A percentile compares a stretch with the other conserved stretches of the same genome.
These are phyloP conservation scores for Cyclotella atomus DNA, from an alignment of 108 stramenopile species.

Conservation along the genomic window DNA sequence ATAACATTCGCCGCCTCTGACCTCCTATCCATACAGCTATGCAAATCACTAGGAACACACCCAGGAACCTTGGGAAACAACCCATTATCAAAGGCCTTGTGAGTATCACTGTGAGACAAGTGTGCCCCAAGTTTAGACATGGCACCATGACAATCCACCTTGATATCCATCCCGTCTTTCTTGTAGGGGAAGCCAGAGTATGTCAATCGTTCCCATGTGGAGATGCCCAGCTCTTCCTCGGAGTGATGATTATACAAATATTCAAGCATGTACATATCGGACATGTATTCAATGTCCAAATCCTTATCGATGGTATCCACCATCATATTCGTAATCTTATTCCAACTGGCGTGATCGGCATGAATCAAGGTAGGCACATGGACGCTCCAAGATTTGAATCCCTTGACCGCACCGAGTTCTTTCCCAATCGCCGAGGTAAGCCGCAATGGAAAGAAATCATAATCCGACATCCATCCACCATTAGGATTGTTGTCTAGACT, in stretches of 20 bases:
- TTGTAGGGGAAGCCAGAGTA: constrained; percentile 10
- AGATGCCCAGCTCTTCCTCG: constrained; percentile 16
- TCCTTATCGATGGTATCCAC: constrained; percentile 14
- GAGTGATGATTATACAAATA: constrained; percentile 2
- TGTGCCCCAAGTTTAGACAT: constrained; percentile 11
- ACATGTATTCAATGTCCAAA: background rate
- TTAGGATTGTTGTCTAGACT: background rate
- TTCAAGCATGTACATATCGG: constrained; percentile 23
- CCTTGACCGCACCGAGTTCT: background rate
- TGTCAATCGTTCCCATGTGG: constrained; percentile 5
- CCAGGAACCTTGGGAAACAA: background rate
- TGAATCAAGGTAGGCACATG: constrained; percentile 23
- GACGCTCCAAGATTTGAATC: constrained; percentile 13
- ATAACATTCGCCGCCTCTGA: constrained; percentile 12
- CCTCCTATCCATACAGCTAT: background rate
- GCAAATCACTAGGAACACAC: background rate
- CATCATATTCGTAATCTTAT: constrained; percentile 10
- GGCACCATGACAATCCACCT: background rate
- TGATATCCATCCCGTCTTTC: background rate
- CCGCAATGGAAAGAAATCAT: constrained; percentile 25
- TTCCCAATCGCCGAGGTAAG: constrained; percentile 16
- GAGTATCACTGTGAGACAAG: constrained; percentile 16
- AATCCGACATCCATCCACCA: constrained; percentile 29
- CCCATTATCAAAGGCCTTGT: constrained; percentile 6
- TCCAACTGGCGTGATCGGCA: constrained; percentile 3